Evolutionary conservation across 257 asterid genomes (phyloP).

Genomic region (Nicotiana tabacum): DNA sequence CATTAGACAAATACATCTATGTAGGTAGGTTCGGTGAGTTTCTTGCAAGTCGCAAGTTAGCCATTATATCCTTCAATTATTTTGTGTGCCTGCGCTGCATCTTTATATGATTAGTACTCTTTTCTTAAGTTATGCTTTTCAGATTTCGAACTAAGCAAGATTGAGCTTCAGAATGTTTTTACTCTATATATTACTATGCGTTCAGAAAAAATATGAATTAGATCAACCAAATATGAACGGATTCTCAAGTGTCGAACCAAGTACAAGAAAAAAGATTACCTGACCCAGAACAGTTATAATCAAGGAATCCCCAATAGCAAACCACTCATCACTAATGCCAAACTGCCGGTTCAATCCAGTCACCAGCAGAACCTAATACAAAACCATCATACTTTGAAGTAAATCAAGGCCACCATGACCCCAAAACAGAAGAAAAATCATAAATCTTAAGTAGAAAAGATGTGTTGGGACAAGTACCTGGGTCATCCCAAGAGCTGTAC

Average conservation of each 20-base stretch:
- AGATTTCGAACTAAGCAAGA: neutral
- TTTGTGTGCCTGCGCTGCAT: neutral
- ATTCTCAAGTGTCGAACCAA: neutral
- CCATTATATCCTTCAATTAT: neutral
- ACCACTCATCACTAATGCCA: constrained; percentile 95
- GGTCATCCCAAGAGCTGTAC: constrained; percentile 86
- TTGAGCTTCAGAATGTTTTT: neutral
- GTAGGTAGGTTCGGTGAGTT: neutral
- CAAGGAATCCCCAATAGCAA: constrained; percentile 91
- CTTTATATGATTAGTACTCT: neutral
- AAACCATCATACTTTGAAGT: neutral
- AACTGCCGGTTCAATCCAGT: constrained; percentile 74
- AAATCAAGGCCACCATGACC: neutral
- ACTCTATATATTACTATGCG: neutral
- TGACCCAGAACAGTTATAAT: constrained; percentile 88
- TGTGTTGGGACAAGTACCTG: constrained; percentile 40
- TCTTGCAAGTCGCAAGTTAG: neutral
- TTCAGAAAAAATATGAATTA: neutral
- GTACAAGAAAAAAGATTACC: constrained; percentile 31
- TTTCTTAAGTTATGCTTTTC: neutral
- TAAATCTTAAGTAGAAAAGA: constrained; percentile 5
- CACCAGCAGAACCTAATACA: constrained; percentile 69
- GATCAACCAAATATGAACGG: neutral
- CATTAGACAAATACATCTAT: neutral
- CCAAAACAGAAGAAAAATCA: neutral